Conservation (phyloP, 305 asterid genomes). For the Solanum hybrid region DNA sequence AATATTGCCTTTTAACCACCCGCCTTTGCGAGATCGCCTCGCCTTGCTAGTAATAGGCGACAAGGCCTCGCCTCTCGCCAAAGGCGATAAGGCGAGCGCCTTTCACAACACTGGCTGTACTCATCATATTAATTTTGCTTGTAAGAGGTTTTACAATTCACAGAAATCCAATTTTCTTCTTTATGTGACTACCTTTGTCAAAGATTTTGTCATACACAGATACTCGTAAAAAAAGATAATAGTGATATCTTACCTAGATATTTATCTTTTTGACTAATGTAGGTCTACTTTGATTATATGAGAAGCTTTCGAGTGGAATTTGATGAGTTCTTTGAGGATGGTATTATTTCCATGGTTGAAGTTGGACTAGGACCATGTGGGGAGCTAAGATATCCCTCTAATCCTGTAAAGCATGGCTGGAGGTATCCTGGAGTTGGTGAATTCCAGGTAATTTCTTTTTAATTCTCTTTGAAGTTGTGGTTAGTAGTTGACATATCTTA, state of each 20-base stretch:
- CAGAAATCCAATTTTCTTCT: not conserved
- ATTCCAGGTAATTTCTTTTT: constrained; percentile 53
- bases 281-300: constrained; percentile 83
- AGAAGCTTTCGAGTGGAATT: constrained; percentile 74
- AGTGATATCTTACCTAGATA: not conserved
- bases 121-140: not conserved
- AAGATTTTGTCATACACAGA: not conserved
- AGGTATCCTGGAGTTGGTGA: constrained; percentile 80
- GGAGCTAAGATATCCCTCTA: constrained; percentile 75
- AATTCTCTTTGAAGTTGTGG: not conserved
- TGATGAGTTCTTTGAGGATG: constrained; percentile 63
- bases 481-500: not conserved
- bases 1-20: not conserved
- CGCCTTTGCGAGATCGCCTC: not conserved
- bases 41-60: not conserved
- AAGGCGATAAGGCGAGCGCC: not conserved
- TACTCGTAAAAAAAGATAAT: not conserved
- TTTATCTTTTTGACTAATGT: not conserved
- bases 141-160: not conserved
- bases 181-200: not conserved
- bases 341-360: constrained; percentile 58
- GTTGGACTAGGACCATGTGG: constrained; percentile 85
- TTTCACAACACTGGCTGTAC: not conserved
- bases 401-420: constrained; percentile 76
- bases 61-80: not conserved